Evolutionary conservation across 495 filamentous ascomycete genomes (phyloP).

Genomic region (Diplogelasinospora grovesii): DNA sequence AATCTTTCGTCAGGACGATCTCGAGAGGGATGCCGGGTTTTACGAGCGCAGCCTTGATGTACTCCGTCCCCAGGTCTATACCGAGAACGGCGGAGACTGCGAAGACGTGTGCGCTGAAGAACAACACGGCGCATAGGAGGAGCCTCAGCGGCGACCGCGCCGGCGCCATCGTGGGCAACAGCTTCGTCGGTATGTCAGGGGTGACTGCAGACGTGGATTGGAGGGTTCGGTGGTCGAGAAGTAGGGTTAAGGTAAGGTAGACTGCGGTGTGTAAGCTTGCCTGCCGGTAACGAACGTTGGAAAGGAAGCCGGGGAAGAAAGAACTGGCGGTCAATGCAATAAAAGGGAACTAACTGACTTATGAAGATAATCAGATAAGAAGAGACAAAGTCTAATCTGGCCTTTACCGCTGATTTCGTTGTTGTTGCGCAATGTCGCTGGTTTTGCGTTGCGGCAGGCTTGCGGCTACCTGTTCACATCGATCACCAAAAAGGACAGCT

Average conservation of each 20-base stretch:
- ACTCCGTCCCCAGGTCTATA: slow-evolving; percentile 92
- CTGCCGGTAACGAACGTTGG: neutral
- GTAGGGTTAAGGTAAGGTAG: neutral
- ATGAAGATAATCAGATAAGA: too few species aligned
- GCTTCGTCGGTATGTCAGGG: slow-evolving; percentile 1
- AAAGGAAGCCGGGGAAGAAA: too few species aligned
- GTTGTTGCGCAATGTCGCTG: neutral
- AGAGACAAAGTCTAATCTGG: too few species aligned
- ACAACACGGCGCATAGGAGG: slow-evolving; percentile 40
- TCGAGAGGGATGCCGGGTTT: slow-evolving; percentile 98
- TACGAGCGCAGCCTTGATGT: slow-evolving; percentile 92
- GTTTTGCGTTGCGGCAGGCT: too few species aligned
- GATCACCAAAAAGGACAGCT: slow-evolving; percentile 34
- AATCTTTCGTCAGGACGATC: slow-evolving; percentile 98
- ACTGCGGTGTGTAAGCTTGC: neutral
- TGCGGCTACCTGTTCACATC: slow-evolving; percentile 23
- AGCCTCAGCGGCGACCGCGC: slow-evolving; percentile 35
- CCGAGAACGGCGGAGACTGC: slow-evolving; percentile 72
- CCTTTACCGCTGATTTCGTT: neutral
- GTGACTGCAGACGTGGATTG: neutral
- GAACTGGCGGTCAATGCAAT: too few species aligned
- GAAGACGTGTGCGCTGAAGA: slow-evolving; percentile 44
- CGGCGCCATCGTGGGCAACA: slow-evolving; percentile 39
- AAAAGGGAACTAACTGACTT: too few species aligned
- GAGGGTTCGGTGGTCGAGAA: neutral